A percentile compares a stretch with the other conserved stretches of the same genome.
These are phyloP conservation scores for Trametes gibbosa DNA, from an alignment of 768 basidiomycete species.

Conservation along the genomic window DNA sequence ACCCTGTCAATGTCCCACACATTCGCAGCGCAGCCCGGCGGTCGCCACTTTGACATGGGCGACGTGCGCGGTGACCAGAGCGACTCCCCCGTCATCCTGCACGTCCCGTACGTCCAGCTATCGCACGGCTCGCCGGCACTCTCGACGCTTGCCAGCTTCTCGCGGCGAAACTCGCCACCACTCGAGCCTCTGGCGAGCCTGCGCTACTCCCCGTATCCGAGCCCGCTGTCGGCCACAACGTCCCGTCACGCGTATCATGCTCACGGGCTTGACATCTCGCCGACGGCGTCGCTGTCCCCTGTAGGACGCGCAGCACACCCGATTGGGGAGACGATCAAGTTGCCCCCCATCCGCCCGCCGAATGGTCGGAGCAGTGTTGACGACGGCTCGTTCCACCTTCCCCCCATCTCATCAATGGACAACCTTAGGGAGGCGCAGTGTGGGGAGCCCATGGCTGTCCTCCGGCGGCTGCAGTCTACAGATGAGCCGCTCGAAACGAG, in stretches of 20 bases:
- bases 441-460: slow-evolving; percentile 61
- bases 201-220: slow-evolving; percentile 47
- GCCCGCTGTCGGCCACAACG: slow-evolving; percentile 20
- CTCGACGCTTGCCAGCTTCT: slow-evolving; percentile 22
- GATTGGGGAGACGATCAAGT: slow-evolving; percentile 32
- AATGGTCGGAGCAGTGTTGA: slow-evolving; percentile 7
- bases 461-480: slow-evolving; percentile 59
- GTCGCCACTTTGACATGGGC: neutral
- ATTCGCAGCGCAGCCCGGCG: slow-evolving; percentile 5
- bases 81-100: slow-evolving; percentile 27
- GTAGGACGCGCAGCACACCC: slow-evolving; percentile 14
- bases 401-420: slow-evolving; percentile 50
- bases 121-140: slow-evolving; percentile 16
- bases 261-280: slow-evolving; percentile 32
- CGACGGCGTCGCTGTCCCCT: slow-evolving; percentile 33
- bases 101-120: slow-evolving; percentile 26
- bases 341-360: slow-evolving; percentile 43
- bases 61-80: slow-evolving; percentile 4
- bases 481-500: slow-evolving; percentile 34
- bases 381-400: slow-evolving; percentile 21
- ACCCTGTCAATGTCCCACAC: slow-evolving; percentile 21
- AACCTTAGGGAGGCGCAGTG: slow-evolving; percentile 51
- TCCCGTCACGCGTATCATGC: slow-evolving; percentile 27
- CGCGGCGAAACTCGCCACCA: slow-evolving; percentile 32
- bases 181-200: slow-evolving; percentile 26